Percentiles rank a stretch among this genome's conserved stretches.
These are phyloP conservation scores for Backusella parvicylindrica DNA, from an alignment of 192 early-diverging fungal species.

Conservation along the genomic window DNA sequence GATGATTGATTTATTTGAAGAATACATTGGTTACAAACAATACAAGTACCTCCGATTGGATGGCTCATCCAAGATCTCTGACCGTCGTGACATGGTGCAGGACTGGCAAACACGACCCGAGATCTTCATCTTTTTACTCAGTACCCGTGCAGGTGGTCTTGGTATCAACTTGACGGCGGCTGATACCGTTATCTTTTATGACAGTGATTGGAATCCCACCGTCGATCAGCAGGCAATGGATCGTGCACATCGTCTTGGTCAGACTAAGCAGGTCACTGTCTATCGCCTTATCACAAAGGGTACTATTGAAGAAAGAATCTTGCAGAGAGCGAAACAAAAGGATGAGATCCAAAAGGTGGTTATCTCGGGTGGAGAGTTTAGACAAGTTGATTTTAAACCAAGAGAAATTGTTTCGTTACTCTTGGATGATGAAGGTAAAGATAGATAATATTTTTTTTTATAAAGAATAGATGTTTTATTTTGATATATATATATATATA, in stretches of 20 bases:
- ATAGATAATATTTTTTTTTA: too few relatives aligned
- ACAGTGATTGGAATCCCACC: slow-evolving; percentile 89
- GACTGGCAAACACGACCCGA: slow-evolving; percentile 89
- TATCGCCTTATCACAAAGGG: slow-evolving; percentile 79
- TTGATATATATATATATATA: too few relatives aligned
- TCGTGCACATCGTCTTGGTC: slow-evolving; percentile 80
- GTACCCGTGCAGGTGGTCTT: slow-evolving; percentile 82
- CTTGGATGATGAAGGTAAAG: slow-evolving; percentile 65
- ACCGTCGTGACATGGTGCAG: slow-evolving; percentile 85
- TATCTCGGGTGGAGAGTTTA: slow-evolving; percentile 86
- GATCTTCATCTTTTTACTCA: slow-evolving; percentile 82
- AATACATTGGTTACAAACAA: slow-evolving; percentile 81
- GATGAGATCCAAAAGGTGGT: slow-evolving; percentile 94
- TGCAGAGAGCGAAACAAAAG: slow-evolving; percentile 81
- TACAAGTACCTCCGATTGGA: slow-evolving; percentile 88
- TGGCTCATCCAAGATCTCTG: slow-evolving; percentile 81
- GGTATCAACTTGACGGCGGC: slow-evolving; percentile 91
- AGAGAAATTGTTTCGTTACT: slow-evolving; percentile 86
- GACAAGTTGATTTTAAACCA: slow-evolving; percentile 82
- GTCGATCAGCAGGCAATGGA: slow-evolving; percentile 94
- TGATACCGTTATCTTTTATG: slow-evolving; percentile 86
- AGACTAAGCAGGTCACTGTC: slow-evolving; percentile 82
- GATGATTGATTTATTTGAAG: slow-evolving; percentile 87
- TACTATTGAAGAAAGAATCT: slow-evolving; percentile 80
- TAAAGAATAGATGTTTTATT: not conserved